Percentiles rank a stretch among this genome's conserved stretches.
phyloP scores from a whole-genome alignment of 176 grass and related monocot species.

The Bothriochloa decipiens region DNA sequence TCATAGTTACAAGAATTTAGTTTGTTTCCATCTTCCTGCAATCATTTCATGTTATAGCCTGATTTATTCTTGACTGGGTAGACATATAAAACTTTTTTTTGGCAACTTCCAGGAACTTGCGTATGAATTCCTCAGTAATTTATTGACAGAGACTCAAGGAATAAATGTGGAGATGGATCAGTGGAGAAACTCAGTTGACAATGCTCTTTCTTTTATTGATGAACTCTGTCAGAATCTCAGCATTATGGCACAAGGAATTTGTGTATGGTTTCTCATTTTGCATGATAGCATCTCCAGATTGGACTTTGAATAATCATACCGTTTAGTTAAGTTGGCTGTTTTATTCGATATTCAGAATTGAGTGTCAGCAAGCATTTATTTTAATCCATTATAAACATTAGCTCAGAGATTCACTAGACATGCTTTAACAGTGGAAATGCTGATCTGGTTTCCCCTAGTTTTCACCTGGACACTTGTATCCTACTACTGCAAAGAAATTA shows the following conservation, averaged over 20 bases:
- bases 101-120: conserved; percentile 59
- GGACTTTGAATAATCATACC: conserved; percentile 24
- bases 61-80: conserved; percentile 25
- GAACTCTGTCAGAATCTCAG: conserved; percentile 60
- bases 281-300: conserved; percentile 29
- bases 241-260: conserved; percentile 43
- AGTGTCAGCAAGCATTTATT: conserved; percentile 10
- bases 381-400: conserved; percentile 17
- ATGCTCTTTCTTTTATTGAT: conserved; percentile 65
- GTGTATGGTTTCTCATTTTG: conserved; percentile 53
- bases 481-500: conserved; percentile 1
- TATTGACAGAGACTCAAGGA: conserved; percentile 51
- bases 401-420: background rate
- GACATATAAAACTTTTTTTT: conserved; percentile 34
- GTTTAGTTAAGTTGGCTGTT: conserved; percentile 14
- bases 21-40: conserved; percentile 34
- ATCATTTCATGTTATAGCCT: conserved; percentile 26
- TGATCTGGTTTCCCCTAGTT: conserved; percentile 12
- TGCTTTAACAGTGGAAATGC: background rate
- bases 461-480: background rate
- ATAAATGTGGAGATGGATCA: conserved; percentile 56
- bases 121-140: conserved; percentile 25
- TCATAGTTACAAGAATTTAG: background rate
- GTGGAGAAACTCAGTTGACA: conserved; percentile 58
- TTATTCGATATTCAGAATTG: conserved; percentile 30